Conservation (phyloP, 805 yeast species). For the Maudiozyma bulderi region DNA sequence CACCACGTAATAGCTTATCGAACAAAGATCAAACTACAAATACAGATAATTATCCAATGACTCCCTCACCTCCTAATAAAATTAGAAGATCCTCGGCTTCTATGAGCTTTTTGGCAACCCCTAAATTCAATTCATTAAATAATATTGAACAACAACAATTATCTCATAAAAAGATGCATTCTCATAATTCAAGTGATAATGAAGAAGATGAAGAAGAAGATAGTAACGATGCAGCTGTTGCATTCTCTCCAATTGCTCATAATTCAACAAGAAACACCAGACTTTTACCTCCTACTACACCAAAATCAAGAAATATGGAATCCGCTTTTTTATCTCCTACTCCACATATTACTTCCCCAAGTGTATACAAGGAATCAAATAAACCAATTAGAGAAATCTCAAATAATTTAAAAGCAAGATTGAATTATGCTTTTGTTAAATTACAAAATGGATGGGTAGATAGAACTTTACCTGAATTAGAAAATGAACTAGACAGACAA, state of each 20-base stretch:
- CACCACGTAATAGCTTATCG: not conserved
- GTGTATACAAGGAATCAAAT: constrained; percentile 6
- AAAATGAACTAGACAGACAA: constrained; percentile 9
- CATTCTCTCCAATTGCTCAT: constrained; percentile 4
- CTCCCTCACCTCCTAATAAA: constrained; percentile 21
- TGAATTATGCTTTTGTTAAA: constrained; percentile 35
- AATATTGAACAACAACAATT: not conserved
- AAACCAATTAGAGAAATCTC: constrained; percentile 35
- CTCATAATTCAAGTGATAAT: not conserved
- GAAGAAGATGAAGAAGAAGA: not conserved
- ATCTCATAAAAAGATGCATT: constrained; percentile 1
- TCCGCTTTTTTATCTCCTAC: constrained; percentile 26
- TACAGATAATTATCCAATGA: constrained; percentile 11
- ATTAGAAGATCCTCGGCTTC: constrained; percentile 19
- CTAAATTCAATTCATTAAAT: constrained; percentile 7
- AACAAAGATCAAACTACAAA: not conserved
- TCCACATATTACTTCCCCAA: constrained; percentile 25
- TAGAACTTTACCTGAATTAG: constrained; percentile 22
- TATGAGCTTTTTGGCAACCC: constrained; percentile 22
- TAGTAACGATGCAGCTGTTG: not conserved
- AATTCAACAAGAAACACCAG: constrained; percentile 7
- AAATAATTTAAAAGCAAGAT: constrained; percentile 31
- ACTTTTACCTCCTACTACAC: constrained; percentile 27
- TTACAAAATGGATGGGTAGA: constrained; percentile 29
- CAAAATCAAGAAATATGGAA: constrained; percentile 25